Percentiles rank a stretch among this genome's conserved stretches.
Evolutionary conservation across 768 basidiomycete genomes (phyloP).

Genomic region (Dentipellis fragilis): DNA sequence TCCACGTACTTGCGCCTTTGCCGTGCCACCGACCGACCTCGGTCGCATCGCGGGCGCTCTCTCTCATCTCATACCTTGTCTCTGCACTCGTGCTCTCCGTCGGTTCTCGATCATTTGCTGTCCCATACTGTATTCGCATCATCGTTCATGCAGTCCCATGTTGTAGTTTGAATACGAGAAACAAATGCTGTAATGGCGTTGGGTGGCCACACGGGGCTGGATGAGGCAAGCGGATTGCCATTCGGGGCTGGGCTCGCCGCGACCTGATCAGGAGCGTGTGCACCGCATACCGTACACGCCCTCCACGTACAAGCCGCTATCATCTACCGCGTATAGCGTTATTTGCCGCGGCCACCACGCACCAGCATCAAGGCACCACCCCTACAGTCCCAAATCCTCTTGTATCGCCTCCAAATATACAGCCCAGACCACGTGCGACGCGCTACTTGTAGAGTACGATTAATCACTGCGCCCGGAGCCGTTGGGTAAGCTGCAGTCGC

Average conservation of each 20-base stretch:
- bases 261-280: too few species aligned
- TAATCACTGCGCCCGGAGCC: too few species aligned
- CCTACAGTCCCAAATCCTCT: neutral
- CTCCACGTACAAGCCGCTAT: neutral
- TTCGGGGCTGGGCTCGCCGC: too few species aligned
- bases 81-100: too few species aligned
- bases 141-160: neutral
- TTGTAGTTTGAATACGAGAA: neutral
- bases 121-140: neutral
- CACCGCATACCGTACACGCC: too few species aligned
- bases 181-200: neutral
- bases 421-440: neutral
- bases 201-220: too few species aligned
- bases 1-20: too few species aligned
- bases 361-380: neutral
- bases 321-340: neutral
- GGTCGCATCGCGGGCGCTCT: too few species aligned
- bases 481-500: neutral
- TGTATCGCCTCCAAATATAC: neutral
- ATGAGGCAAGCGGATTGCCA: too few species aligned
- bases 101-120: neutral
- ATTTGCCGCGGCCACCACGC: neutral
- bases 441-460: neutral
- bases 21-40: too few species aligned
- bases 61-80: too few species aligned